Percentiles rank a stretch among this genome's conserved stretches.
Evolutionary conservation across 148 eudicot species (phyloP).

Genomic region (Polygonum aviculare): DNA sequence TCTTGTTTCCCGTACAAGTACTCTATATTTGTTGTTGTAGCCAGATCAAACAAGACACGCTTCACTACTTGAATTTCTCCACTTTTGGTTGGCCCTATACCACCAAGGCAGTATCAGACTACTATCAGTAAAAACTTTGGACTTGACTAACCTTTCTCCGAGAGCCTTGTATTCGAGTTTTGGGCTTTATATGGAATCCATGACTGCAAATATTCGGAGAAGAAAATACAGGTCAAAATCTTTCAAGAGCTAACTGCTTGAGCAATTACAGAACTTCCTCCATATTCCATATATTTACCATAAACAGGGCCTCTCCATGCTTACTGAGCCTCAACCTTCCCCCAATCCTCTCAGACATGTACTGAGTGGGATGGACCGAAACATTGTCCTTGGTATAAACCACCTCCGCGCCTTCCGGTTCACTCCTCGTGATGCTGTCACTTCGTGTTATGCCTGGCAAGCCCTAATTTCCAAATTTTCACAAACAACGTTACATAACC

Average conservation of each 20-base stretch:
- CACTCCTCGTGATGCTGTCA: conserved; percentile 62
- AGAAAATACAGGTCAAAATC: background rate
- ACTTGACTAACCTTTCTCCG: conserved; percentile 67
- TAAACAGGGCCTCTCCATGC: conserved; percentile 26
- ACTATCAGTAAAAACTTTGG: background rate
- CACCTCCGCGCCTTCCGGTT: conserved; percentile 60
- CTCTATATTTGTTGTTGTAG: background rate
- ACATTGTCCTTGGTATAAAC: conserved; percentile 80
- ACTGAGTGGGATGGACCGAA: conserved; percentile 90
- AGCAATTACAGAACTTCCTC: background rate
- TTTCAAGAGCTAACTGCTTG: background rate
- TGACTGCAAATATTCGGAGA: conserved; percentile 28
- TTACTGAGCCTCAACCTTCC: conserved; percentile 78
- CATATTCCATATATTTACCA: background rate
- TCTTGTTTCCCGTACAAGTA: background rate
- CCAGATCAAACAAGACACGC: background rate
- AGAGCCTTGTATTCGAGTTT: conserved; percentile 64
- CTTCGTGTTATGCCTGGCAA: conserved; percentile 23
- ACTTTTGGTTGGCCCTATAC: background rate
- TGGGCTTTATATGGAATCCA: conserved; percentile 96
- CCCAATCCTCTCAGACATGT: conserved; percentile 77
- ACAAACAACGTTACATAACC: background rate
- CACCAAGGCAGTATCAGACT: background rate
- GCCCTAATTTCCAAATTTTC: conserved; percentile 23
- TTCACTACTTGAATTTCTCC: background rate